Conservation (phyloP, 108 stramenopile genomes). For the Phaeodactylum tricornutum region DNA sequence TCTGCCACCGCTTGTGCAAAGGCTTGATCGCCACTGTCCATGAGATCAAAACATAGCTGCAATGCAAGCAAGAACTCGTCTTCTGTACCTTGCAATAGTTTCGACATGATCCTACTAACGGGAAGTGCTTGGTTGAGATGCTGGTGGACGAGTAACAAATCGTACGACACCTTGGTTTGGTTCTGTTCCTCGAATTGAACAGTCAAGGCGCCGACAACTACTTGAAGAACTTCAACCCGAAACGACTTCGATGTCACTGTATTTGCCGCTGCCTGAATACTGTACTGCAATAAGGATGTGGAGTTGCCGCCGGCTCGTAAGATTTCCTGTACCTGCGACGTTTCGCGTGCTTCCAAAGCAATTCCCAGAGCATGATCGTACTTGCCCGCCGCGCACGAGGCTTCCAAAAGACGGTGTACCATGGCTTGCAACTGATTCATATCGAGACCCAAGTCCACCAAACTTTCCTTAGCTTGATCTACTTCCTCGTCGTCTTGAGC, state of each 20-base stretch:
- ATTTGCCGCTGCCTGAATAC: conserved; percentile 33
- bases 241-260: conserved; percentile 66
- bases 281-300: conserved; percentile 32
- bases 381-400: conserved; percentile 78
- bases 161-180: conserved; percentile 25
- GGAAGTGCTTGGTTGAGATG: conserved; percentile 49
- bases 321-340: conserved; percentile 35
- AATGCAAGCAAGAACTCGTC: conserved; percentile 84
- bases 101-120: conserved; percentile 56
- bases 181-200: conserved; percentile 13
- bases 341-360: conserved; percentile 84
- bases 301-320: conserved; percentile 16
- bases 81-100: conserved; percentile 43
- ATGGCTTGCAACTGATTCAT: conserved; percentile 83
- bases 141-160: conserved; percentile 69
- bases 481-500: conserved; percentile 13
- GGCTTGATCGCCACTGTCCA: conserved; percentile 90
- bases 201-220: conserved; percentile 44
- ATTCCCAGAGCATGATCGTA: conserved; percentile 93
- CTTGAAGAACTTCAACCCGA: conserved; percentile 56
- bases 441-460: conserved; percentile 38
- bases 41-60: conserved; percentile 92
- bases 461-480: conserved; percentile 7
- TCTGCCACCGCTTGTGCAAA: conserved; percentile 73
- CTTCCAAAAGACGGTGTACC: conserved; percentile 87